phyloP scores from a whole-genome alignment of 208 protist genomes.

The Hexamita inflata region DNA sequence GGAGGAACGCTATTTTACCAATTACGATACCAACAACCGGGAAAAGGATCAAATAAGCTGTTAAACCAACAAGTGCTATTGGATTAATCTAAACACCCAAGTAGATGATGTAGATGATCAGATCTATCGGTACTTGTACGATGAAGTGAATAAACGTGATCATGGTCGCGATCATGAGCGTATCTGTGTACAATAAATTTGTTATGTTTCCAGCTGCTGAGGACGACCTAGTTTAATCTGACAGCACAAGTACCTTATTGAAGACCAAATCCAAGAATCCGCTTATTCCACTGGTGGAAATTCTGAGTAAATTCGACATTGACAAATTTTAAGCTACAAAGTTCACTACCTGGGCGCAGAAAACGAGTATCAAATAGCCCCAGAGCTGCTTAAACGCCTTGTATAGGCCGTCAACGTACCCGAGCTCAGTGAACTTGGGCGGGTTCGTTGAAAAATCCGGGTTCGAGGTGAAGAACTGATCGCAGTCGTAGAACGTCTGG shows the following conservation, averaged over 20 bases:
- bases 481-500: too few relatives aligned
- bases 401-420: too few relatives aligned
- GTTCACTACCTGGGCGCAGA: too few relatives aligned
- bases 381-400: too few relatives aligned
- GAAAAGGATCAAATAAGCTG: conserved; percentile 45
- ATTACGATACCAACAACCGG: conserved; percentile 39
- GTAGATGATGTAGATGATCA: conserved; percentile 44
- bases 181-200: conserved; percentile 51
- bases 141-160: conserved; percentile 35
- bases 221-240: not conserved
- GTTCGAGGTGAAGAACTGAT: too few relatives aligned
- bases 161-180: conserved; percentile 29
- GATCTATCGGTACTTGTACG: conserved; percentile 42
- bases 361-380: too few relatives aligned
- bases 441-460: too few relatives aligned
- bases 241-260: conserved; percentile 1
- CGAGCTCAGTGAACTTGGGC: too few relatives aligned
- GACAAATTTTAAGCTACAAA: too few relatives aligned
- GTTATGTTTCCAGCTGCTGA: conserved; percentile 50
- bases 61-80: conserved; percentile 42
- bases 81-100: conserved; percentile 42
- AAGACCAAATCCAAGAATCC: not conserved
- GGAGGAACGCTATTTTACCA: not conserved
- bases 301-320: too few relatives aligned
- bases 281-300: too few relatives aligned